Evolutionary conservation across 2,329 filamentous ascomycete genomes (phyloP).

Genomic region (Colletotrichum caudatum): DNA sequence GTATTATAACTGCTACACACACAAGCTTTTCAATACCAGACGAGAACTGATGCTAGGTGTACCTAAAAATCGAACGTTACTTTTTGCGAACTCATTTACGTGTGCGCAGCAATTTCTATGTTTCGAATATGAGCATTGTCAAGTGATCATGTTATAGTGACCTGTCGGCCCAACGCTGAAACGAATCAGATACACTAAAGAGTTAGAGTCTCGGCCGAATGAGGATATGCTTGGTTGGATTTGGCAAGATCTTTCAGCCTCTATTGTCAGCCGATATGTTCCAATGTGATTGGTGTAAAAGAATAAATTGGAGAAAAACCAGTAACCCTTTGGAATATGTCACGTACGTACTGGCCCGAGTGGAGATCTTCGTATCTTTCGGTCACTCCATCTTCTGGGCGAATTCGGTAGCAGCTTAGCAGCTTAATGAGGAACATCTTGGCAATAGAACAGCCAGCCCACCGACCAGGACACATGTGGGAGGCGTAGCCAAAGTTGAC

Average conservation of each 20-base stretch:
- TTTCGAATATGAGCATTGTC: background rate
- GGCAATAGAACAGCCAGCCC: conserved; percentile 38
- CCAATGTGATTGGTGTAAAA: too few relatives aligned
- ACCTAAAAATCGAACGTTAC: rapidly evolving
- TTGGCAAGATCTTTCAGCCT: conserved; percentile 2
- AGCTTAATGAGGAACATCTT: conserved; percentile 40
- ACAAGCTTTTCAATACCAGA: background rate
- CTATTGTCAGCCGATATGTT: background rate
- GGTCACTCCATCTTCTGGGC: conserved; percentile 24
- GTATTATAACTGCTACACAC: background rate
- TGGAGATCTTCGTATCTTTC: conserved; percentile 33
- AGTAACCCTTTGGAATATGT: background rate
- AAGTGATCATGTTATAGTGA: too few relatives aligned
- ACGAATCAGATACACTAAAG: too few relatives aligned
- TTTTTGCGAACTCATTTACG: background rate
- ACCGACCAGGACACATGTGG: conserved; percentile 38
- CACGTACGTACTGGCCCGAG: conserved; percentile 34
- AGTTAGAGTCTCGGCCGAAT: background rate
- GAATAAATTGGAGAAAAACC: background rate
- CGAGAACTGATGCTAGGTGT: background rate
- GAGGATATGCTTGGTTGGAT: conserved; percentile 31
- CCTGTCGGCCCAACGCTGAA: too few relatives aligned
- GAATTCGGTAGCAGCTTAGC: conserved; percentile 6
- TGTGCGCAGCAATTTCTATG: too few relatives aligned
- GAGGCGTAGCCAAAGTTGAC: conserved; percentile 39